phyloP scores from a whole-genome alignment of 2,329 filamentous ascomycete species.

The Knoxdaviesia capensis region DNA sequence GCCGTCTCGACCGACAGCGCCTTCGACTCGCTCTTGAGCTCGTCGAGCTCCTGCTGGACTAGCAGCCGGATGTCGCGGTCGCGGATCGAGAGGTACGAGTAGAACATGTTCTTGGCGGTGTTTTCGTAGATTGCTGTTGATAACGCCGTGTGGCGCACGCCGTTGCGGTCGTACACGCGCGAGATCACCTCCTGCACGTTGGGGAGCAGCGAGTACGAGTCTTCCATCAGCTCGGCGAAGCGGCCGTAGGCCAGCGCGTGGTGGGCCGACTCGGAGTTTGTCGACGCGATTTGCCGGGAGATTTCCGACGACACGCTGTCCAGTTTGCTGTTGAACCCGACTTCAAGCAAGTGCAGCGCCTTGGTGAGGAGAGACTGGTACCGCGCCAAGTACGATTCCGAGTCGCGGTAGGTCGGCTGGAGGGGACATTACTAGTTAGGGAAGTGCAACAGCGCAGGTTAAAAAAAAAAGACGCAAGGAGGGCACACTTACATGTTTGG shows the following conservation, averaged over 20 bases:
- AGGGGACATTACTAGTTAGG: constrained; percentile 5
- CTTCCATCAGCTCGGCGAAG: constrained; percentile 35
- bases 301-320: constrained; percentile 34
- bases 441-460: neutral
- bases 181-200: constrained; percentile 33
- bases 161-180: constrained; percentile 30
- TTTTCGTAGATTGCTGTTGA: constrained; percentile 30
- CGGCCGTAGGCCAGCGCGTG: constrained; percentile 40
- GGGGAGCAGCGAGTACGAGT: constrained; percentile 32
- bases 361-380: constrained; percentile 65
- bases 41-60: constrained; percentile 30
- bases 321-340: constrained; percentile 30
- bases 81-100: constrained; percentile 28
- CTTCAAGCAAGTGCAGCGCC: constrained; percentile 39
- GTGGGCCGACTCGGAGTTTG: constrained; percentile 36
- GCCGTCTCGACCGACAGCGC: constrained; percentile 30
- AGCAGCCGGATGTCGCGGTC: constrained; percentile 32
- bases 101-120: constrained; percentile 32
- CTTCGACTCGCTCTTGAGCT: constrained; percentile 31
- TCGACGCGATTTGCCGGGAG: constrained; percentile 29
- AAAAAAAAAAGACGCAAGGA: neutral
- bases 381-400: constrained; percentile 68
- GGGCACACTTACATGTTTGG: constrained; percentile 44
- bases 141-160: constrained; percentile 21
- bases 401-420: constrained; percentile 66